Evolutionary conservation across 2,329 filamentous ascomycete species (phyloP).

Genomic region (Colletotrichum australisinense): DNA sequence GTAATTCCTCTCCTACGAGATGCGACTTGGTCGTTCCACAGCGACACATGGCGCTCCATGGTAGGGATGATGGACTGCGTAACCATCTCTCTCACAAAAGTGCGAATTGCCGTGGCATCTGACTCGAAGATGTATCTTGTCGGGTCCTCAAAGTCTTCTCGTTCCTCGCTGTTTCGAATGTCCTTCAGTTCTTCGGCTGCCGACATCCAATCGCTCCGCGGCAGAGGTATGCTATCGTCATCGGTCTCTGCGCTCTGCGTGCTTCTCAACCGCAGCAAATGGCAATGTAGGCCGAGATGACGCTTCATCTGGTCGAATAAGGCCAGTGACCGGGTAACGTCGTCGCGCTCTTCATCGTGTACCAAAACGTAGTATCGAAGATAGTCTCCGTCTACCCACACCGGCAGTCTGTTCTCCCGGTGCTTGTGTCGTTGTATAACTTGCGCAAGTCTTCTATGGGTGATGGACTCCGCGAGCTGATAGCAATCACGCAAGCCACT

Average conservation of each 20-base stretch:
- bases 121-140: constrained; percentile 90
- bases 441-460: constrained; percentile 89
- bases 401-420: constrained; percentile 79
- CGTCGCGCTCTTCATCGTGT: constrained; percentile 95
- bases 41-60: constrained; percentile 91
- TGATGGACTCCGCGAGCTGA: constrained; percentile 85
- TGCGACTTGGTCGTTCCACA: constrained; percentile 98
- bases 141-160: constrained; percentile 78
- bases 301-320: constrained; percentile 99
- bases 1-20: constrained; percentile 89
- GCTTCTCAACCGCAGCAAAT: constrained; percentile 86
- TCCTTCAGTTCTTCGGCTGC: constrained; percentile 85
- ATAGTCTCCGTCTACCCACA: constrained; percentile 92
- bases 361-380: constrained; percentile 95
- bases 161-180: constrained; percentile 74
- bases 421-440: constrained; percentile 86
- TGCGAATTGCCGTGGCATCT: constrained; percentile 86
- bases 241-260: constrained; percentile 89
- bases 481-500: constrained; percentile 93
- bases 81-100: constrained; percentile 93
- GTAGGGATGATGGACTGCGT: constrained; percentile 94
- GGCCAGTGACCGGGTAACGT: constrained; percentile 88
- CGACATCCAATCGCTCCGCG: constrained; percentile 89
- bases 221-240: constrained; percentile 87
- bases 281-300: constrained; percentile 96